A percentile compares a stretch with the other conserved stretches of the same genome.
These are phyloP conservation scores for Calendula officinalis DNA, from an alignment of 129 eudicot genomes.

Conservation along the genomic window DNA sequence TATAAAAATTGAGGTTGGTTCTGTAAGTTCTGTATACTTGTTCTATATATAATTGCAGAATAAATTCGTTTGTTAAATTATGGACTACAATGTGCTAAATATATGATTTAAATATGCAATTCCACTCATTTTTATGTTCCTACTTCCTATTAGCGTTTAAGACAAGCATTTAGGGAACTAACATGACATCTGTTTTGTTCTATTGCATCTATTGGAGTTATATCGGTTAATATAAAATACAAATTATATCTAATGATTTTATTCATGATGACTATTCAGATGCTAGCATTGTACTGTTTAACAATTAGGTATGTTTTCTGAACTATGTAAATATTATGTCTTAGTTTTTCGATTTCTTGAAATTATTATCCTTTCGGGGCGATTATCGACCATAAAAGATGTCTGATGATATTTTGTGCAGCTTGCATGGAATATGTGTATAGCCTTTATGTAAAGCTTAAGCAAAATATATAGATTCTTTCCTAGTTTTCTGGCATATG, in stretches of 20 bases:
- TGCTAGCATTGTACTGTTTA: neutral
- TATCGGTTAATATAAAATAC: neutral
- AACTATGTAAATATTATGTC: constrained; percentile 11
- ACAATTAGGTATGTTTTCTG: neutral
- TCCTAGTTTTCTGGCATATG: constrained; percentile 47
- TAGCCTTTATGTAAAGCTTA: constrained; percentile 40
- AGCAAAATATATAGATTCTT: constrained; percentile 37
- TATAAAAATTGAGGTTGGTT: too few relatives aligned
- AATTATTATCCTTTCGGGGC: too few relatives aligned
- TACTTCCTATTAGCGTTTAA: constrained; percentile 31
- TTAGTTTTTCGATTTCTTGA: neutral
- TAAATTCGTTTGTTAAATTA: constrained; percentile 20
- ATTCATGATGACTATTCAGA: too few relatives aligned
- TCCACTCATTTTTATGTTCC: constrained; percentile 19
- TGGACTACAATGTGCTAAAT: neutral
- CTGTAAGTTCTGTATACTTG: too few relatives aligned
- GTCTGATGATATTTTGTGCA: constrained; percentile 23
- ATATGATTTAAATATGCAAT: constrained; percentile 6
- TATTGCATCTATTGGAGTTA: constrained; percentile 11
- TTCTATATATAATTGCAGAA: constrained; percentile 20
- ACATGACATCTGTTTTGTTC: constrained; percentile 15
- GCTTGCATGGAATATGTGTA: constrained; percentile 39
- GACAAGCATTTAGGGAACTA: constrained; percentile 27
- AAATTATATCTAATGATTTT: neutral
- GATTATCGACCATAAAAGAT: neutral